These are phyloP conservation scores for Tranzscheliella williamsii DNA, from an alignment of 1,284 basidiomycete species.

Conservation along the genomic window DNA sequence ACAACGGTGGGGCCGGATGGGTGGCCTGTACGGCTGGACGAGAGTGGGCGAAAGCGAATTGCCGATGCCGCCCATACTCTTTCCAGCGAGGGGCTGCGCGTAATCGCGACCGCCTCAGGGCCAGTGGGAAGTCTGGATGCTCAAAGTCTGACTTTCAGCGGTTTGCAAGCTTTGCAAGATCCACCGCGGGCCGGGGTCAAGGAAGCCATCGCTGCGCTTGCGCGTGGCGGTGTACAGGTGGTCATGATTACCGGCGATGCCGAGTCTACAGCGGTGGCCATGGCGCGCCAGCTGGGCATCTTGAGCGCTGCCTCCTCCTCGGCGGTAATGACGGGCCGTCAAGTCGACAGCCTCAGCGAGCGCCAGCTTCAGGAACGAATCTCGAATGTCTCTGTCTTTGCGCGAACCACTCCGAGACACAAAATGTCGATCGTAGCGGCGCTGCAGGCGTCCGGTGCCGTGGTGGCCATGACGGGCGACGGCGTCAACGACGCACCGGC, in stretches of 20 bases:
- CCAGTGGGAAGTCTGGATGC: conserved; percentile 41
- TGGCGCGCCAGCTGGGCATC: conserved; percentile 87
- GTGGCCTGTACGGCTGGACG: conserved; percentile 76
- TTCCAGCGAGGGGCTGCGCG: conserved; percentile 76
- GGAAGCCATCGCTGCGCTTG: conserved; percentile 78
- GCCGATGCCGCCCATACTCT: conserved; percentile 72
- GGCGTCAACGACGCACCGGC: conserved; percentile 98
- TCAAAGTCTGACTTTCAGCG: conserved; percentile 78
- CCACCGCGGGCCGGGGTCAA: conserved; percentile 91
- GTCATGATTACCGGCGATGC: conserved; percentile 99
- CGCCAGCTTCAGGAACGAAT: conserved; percentile 81
- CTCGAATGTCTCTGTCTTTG: conserved; percentile 82
- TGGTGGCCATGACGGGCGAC: conserved; percentile 98
- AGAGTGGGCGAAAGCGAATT: conserved; percentile 71
- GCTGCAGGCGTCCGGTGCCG: conserved; percentile 80
- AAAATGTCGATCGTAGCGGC: conserved; percentile 97
- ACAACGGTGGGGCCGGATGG: conserved; percentile 85
- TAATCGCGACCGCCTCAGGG: conserved; percentile 88
- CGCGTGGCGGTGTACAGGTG: conserved; percentile 84
- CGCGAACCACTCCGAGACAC: conserved; percentile 89
- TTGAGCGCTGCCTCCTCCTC: conserved; percentile 10
- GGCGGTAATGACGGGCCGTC: conserved; percentile 76
- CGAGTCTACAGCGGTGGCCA: conserved; percentile 84
- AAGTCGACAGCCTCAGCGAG: conserved; percentile 75
- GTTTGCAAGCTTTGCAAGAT: conserved; percentile 93